Base-by-base conservation (phyloP, 2,329 filamentous ascomycete genomes). In the Epichloe bromicola region DNA sequence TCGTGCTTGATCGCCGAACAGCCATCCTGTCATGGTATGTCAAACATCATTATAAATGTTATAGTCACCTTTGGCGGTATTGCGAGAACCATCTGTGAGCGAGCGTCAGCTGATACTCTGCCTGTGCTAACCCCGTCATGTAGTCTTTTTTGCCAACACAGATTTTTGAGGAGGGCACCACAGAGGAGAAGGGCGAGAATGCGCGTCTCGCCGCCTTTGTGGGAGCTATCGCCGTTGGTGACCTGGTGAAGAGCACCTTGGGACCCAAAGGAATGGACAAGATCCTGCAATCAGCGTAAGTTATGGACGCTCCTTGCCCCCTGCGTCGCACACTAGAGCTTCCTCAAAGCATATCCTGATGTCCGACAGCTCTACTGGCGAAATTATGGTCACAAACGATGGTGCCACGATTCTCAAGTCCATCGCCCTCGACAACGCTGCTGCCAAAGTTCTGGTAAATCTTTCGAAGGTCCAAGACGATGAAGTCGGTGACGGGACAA, bases 241-340 rank as follows among this genome's bases (percentile, higher is more conserved):
- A 98, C 63, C 72, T 98, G 59, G 93, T 98, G 50, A 98, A 98
- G 79, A 95, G 88, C 69, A 97, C 93, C 11, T 74, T 98, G 36
- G 93, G 93, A 6, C 93, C 93, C 38, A 97, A 97, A 75, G 93
- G 93, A 60, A 97, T 97, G 90, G 93, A 97, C 76, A 96, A 95
- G 76, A 95, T 95, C 67, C 75, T 95, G 65, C 89, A 95, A 70
- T 95, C 89, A 67, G 90, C 88, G 86, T 93, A 81, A 57, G 85
- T 79, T 54, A 50, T 5, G 33, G 3, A 51, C 51, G 49, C 51
- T 49, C 54, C 48, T 6, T 15, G 8, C 33, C 26, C 38, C 23
- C 37, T 23, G 19, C 17, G 14, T 15, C 34, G 37, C 50, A 48
- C 46, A 39, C 50, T 43, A 46, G 38, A 15, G 41, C 36, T 20